These are phyloP conservation scores for Lentinus tigrinus DNA, from an alignment of 768 basidiomycete genomes.

Conservation along the genomic window DNA sequence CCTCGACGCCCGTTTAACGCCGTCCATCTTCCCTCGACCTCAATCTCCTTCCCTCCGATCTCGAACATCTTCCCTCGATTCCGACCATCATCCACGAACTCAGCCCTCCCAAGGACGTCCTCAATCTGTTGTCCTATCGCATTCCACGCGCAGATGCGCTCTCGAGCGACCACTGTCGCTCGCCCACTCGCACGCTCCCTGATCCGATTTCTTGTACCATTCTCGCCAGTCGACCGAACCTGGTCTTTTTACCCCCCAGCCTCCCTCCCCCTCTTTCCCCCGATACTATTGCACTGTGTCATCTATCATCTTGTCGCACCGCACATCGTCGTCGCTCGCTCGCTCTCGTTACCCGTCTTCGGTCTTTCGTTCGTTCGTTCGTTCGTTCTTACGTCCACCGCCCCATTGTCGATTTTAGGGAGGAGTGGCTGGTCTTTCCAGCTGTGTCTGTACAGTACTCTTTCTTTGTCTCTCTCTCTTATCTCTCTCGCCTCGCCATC, in stretches of 20 bases:
- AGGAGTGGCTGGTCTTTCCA: not conserved
- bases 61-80: too few species aligned
- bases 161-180: not conserved
- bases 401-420: not conserved
- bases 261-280: too few species aligned
- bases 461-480: too few species aligned
- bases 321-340: not conserved
- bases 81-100: too few species aligned
- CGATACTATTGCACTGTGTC: not conserved
- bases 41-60: too few species aligned
- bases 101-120: too few species aligned
- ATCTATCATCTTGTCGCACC: not conserved
- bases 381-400: not conserved
- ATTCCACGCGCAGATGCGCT: not conserved
- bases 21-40: too few species aligned
- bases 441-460: too few species aligned
- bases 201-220: not conserved
- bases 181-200: not conserved
- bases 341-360: not conserved
- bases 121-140: too few species aligned
- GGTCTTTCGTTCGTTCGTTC: not conserved
- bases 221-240: not conserved
- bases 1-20: too few species aligned
- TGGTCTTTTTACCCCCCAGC: too few species aligned
- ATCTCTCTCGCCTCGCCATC: too few species aligned